Evolutionary conservation across 2,329 filamentous ascomycete genomes (phyloP).

Genomic region (Cercospora citrullina): DNA sequence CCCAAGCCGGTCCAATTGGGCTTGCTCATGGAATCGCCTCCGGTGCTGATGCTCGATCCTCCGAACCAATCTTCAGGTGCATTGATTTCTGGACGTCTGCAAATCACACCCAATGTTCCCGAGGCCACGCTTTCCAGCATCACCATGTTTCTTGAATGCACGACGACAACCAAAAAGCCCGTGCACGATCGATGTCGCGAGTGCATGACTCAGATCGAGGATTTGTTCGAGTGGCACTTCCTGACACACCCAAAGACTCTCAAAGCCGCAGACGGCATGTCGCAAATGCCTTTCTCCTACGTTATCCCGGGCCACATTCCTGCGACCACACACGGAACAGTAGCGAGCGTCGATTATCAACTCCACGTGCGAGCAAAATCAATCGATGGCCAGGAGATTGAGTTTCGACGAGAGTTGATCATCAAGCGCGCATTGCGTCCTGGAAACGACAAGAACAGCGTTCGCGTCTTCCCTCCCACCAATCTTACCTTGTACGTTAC

Average conservation of each 20-base stretch:
- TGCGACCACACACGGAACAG: constrained; percentile 71
- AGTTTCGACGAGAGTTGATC: constrained; percentile 66
- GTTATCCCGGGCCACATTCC: constrained; percentile 84
- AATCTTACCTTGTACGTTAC: constrained; percentile 85
- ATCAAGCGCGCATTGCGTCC: constrained; percentile 79
- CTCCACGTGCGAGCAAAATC: constrained; percentile 68
- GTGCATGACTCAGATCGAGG: constrained; percentile 69
- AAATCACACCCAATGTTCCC: constrained; percentile 67
- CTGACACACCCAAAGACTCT: constrained; percentile 55
- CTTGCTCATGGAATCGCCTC: constrained; percentile 78
- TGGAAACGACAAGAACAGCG: constrained; percentile 79
- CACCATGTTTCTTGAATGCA: constrained; percentile 68
- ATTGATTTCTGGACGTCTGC: constrained; percentile 79
- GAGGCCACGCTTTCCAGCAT: constrained; percentile 69
- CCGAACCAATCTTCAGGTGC: constrained; percentile 77
- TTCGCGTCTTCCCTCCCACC: constrained; percentile 94
- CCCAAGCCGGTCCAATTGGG: constrained; percentile 54
- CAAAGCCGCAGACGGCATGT: constrained; percentile 55
- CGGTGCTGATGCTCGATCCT: constrained; percentile 77
- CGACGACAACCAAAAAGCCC: constrained; percentile 76
- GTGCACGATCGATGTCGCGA: constrained; percentile 75
- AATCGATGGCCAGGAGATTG: constrained; percentile 62
- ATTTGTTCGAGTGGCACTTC: constrained; percentile 79
- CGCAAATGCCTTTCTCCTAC: constrained; percentile 86
- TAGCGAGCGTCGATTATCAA: constrained; percentile 75